Conservation (phyloP, 2,329 filamentous ascomycete genomes). For the Colletotrichum neosansevieriae region DNA sequence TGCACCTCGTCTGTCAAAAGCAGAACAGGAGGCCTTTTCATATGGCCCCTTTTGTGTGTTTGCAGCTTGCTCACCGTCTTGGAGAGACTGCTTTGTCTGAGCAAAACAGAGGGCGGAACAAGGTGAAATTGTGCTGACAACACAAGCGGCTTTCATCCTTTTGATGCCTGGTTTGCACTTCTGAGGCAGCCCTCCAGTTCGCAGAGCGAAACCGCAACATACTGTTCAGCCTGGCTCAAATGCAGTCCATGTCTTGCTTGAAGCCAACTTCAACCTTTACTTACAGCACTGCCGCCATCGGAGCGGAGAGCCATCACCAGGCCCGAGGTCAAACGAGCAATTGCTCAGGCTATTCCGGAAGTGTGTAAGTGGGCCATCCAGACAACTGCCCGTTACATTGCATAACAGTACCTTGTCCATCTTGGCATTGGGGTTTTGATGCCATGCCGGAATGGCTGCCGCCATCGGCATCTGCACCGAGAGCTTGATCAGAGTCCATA, state of each 20-base stretch:
- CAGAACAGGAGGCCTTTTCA: too few species aligned
- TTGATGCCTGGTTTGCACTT: too few species aligned
- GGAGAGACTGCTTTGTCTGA: too few species aligned
- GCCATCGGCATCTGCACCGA: constrained; percentile 6
- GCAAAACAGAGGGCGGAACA: too few species aligned
- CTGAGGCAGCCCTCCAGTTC: too few species aligned
- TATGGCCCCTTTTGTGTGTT: too few species aligned
- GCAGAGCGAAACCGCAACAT: too few species aligned
- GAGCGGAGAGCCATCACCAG: neutral
- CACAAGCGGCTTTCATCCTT: too few species aligned
- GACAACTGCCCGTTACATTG: constrained; percentile 14
- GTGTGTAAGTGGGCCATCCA: constrained; percentile 13
- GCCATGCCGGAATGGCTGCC: neutral
- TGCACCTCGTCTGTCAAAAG: too few species aligned
- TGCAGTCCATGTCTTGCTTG: neutral
- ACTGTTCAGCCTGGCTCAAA: too few species aligned
- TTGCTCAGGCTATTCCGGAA: constrained; percentile 18
- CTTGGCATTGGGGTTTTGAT: constrained; percentile 22
- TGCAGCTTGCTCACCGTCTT: too few species aligned
- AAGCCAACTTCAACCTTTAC: neutral
- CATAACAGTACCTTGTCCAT: neutral
- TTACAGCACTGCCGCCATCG: neutral
- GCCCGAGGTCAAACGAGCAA: neutral
- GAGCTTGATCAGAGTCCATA: neutral
- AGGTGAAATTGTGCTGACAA: too few species aligned